Base-by-base conservation (phyloP, 176 grass and related monocot genomes). In the Bothriochloa decipiens region DNA sequence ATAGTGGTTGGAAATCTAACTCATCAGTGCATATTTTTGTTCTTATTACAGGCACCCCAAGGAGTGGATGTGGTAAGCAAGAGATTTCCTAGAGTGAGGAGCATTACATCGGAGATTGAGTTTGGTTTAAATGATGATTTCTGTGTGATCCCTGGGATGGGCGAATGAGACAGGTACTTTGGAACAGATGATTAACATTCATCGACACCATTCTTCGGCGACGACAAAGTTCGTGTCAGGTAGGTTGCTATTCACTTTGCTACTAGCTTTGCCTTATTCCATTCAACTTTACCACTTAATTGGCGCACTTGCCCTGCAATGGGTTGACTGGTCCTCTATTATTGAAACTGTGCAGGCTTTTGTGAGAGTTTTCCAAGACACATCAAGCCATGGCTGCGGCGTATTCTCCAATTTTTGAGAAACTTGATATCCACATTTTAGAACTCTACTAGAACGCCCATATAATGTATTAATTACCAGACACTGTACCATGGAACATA, bases 81-180 rank as follows among this genome's bases (percentile, higher is more conserved):
- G 91, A 93, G 83, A 82, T 97, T 97, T 36, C 95, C 95, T 11
- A 94, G 95, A 85, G 64, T 97, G 52, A 92, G 95, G 85, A 97
- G 93, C 41, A 92, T 95, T 87, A 97, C 95, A n/a, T 97, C 92
- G 0, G 95, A 95, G 83, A 95, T 97, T 70, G 95, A 97, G 36
- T 80, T 90, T 64, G 95, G 95, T 79, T 75, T 97, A 62, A 97
- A 97, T 63, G 85, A 93, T 27, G 89, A 95, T 86, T 91, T 84
- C 52, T 91, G 90, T 55, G 92, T 97, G 35, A 73, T 97, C 64
- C 94, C 94, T 68, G 94, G 94, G 25, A 96, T 96, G 88, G 94
- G 94, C 7, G 88, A 96, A 73, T 96, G 94, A 49, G 94, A 96
- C 75, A 86, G 94, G 41, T 96, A 96, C 76, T 96, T 96, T 26